phyloP scores from a whole-genome alignment of 176 grass and related monocot genomes.

The Cocos nucifera region DNA sequence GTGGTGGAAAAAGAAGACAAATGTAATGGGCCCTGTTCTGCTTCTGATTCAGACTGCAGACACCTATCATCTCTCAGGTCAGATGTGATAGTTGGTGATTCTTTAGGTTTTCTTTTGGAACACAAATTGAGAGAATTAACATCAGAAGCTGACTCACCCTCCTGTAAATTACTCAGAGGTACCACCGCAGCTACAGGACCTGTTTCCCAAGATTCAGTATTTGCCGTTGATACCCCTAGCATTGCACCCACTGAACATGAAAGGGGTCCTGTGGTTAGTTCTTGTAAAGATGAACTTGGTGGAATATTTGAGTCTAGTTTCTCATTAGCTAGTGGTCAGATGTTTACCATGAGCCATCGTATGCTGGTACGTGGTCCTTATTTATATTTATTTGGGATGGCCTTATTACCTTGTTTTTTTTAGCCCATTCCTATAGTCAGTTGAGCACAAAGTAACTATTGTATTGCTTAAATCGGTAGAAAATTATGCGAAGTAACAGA shows the following conservation, averaged over 20 bases:
- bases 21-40: constrained; percentile 15
- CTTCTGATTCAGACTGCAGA: constrained; percentile 10
- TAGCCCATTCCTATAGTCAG: too few species aligned
- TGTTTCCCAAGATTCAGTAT: constrained; percentile 27
- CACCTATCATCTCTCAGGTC: constrained; percentile 3
- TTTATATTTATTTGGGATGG: not conserved
- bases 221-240: constrained; percentile 41
- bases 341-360: constrained; percentile 27
- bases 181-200: constrained; percentile 10
- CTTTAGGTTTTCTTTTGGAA: constrained; percentile 75
- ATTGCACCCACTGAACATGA: constrained; percentile 42
- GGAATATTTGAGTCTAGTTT: not conserved
- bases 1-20: constrained; percentile 18
- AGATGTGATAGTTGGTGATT: constrained; percentile 63
- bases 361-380: constrained; percentile 8
- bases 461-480: too few species aligned
- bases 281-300: constrained; percentile 36
- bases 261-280: constrained; percentile 27
- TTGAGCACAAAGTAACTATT: too few species aligned
- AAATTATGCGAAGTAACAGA: too few species aligned
- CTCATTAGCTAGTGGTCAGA: constrained; percentile 27
- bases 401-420: constrained; percentile 2
- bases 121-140: constrained; percentile 78
- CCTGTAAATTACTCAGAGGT: constrained; percentile 36
- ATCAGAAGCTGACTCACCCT: constrained; percentile 43